Evolutionary conservation across 768 basidiomycete species (phyloP).

Genomic region (Rickenella mellea): DNA sequence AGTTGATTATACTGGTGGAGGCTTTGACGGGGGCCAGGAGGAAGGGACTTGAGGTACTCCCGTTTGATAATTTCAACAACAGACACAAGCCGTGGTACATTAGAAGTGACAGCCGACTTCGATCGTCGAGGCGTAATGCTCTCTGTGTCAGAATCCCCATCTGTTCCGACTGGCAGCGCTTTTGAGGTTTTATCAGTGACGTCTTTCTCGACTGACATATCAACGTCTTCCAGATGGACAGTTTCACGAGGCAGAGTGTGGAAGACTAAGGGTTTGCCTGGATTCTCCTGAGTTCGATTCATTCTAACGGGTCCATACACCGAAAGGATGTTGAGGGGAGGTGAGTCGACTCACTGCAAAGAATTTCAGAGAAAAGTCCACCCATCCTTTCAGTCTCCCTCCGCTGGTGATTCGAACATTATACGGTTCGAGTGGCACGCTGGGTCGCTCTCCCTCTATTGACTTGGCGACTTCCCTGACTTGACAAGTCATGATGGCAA

Average conservation of each 20-base stretch:
- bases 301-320: not conserved
- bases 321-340: not conserved
- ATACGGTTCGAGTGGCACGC: slow-evolving; percentile 12
- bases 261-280: slow-evolving; percentile 38
- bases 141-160: slow-evolving; percentile 7
- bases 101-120: slow-evolving; percentile 5
- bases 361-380: slow-evolving; percentile 42
- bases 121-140: slow-evolving; percentile 26
- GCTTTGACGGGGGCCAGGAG: slow-evolving; percentile 35
- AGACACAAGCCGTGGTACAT: slow-evolving; percentile 57
- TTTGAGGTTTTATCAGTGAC: slow-evolving; percentile 1
- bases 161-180: slow-evolving; percentile 4
- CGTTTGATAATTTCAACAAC: slow-evolving; percentile 82
- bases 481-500: too few relatives aligned
- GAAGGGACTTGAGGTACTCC: slow-evolving; percentile 53
- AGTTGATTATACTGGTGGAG: slow-evolving; percentile 75
- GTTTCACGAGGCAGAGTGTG: slow-evolving; percentile 42
- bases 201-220: too few relatives aligned
- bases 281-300: slow-evolving; percentile 30
- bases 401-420: slow-evolving; percentile 44
- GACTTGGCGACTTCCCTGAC: too few relatives aligned
- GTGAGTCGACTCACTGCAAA: slow-evolving; percentile 32
- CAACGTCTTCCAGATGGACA: slow-evolving; percentile 5
- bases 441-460: too few relatives aligned
- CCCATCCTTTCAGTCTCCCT: slow-evolving; percentile 45